phyloP scores from a whole-genome alignment of 164 flowering plant species.

The Vitis labrusca region DNA sequence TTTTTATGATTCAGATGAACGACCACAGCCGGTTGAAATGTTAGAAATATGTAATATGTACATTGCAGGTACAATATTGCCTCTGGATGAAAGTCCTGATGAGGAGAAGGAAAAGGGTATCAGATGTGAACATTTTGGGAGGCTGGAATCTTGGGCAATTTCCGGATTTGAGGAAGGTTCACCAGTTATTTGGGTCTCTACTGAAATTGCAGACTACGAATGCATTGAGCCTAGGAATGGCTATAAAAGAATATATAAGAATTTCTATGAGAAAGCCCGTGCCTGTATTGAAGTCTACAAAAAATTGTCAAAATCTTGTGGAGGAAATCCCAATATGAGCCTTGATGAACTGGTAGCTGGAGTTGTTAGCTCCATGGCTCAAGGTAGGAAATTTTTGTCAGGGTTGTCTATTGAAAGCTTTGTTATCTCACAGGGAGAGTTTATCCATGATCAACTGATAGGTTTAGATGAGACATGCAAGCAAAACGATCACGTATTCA shows the following conservation, averaged over 20 bases:
- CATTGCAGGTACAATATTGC: conserved; percentile 63
- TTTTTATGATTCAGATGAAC: conserved; percentile 59
- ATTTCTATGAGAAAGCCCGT: conserved; percentile 70
- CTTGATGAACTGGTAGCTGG: conserved; percentile 86
- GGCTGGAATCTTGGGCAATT: conserved; percentile 77
- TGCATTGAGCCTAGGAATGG: conserved; percentile 61
- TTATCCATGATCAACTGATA: conserved; percentile 73
- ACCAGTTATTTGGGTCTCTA: conserved; percentile 79
- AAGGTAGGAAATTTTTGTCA: conserved; percentile 48
- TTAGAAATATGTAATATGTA: conserved; percentile 64
- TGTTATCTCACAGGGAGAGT: conserved; percentile 74
- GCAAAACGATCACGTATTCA: conserved; percentile 46
- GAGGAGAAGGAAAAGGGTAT: conserved; percentile 56
- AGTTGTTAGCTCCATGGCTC: conserved; percentile 67
- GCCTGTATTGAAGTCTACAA: conserved; percentile 76
- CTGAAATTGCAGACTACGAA: conserved; percentile 78
- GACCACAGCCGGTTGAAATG: conserved; percentile 67
- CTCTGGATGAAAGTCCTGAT: conserved; percentile 47
- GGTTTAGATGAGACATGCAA: conserved; percentile 74
- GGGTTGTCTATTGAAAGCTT: conserved; percentile 59
- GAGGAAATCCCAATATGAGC: conserved; percentile 57
- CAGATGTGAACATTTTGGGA: conserved; percentile 85
- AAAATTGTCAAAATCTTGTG: conserved; percentile 53
- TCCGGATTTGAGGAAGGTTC: conserved; percentile 92
- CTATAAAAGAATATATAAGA: conserved; percentile 61